Conservation (phyloP, 805 yeast genomes). For the Metschnikowia kofuensis region DNA sequence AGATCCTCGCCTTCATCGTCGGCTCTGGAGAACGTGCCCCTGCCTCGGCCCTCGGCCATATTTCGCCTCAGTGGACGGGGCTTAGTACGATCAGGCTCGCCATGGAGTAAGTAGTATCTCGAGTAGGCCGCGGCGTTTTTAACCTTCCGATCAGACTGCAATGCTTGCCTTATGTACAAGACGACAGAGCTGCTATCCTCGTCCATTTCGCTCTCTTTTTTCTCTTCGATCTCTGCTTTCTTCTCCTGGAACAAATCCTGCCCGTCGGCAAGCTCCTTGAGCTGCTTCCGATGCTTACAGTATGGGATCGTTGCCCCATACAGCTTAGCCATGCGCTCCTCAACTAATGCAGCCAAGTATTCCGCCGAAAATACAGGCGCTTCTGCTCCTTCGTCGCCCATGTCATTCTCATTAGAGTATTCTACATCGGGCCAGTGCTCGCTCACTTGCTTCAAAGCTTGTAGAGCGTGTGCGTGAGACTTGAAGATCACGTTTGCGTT, state of each 20-base stretch:
- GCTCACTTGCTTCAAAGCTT: constrained; percentile 36
- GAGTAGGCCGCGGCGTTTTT: constrained; percentile 56
- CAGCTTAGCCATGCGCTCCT: constrained; percentile 41
- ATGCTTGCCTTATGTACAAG: constrained; percentile 49
- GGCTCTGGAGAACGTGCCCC: constrained; percentile 14
- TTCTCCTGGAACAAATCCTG: constrained; percentile 13
- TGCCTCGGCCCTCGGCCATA: constrained; percentile 1
- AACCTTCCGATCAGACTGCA: constrained; percentile 53
- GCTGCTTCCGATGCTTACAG: constrained; percentile 25
- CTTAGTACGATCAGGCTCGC: constrained; percentile 57
- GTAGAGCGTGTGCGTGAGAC: constrained; percentile 38
- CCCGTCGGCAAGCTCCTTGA: constrained; percentile 10
- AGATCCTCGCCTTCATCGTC: constrained; percentile 23
- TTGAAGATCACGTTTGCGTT: constrained; percentile 55
- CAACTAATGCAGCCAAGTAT: constrained; percentile 25
- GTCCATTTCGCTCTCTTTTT: constrained; percentile 26
- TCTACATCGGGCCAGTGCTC: constrained; percentile 16
- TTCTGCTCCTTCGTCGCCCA: not conserved
- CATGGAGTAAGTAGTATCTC: constrained; percentile 64
- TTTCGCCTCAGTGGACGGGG: constrained; percentile 13
- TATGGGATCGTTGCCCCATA: constrained; percentile 36
- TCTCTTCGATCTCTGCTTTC: constrained; percentile 14
- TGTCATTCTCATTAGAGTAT: constrained; percentile 1
- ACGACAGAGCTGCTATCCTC: constrained; percentile 37
- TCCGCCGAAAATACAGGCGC: constrained; percentile 13